Conservation (phyloP, 192 early-diverging fungal genomes). For the Ambispora gerdemannii region DNA sequence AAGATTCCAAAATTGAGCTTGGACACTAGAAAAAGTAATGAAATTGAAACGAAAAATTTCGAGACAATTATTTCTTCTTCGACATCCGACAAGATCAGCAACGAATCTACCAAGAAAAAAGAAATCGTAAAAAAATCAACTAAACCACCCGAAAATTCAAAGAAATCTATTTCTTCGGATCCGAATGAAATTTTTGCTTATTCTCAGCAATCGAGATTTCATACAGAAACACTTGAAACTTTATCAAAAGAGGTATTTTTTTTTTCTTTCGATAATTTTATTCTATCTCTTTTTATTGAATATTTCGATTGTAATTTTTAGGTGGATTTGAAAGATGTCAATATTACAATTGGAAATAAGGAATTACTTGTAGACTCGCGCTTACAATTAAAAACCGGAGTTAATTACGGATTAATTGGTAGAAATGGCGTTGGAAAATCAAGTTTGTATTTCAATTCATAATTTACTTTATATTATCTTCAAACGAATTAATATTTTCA, state of each 20-base stretch:
- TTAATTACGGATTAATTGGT: constrained; percentile 76
- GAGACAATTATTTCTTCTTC: constrained; percentile 18
- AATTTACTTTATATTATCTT: not conserved
- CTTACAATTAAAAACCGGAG: constrained; percentile 71
- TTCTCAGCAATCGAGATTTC: constrained; percentile 82
- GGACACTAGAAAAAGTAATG: not conserved
- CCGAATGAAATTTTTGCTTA: constrained; percentile 62
- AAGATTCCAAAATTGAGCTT: not conserved
- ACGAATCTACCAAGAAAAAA: constrained; percentile 14
- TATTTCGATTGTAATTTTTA: not conserved
- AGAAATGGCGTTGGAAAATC: constrained; percentile 80
- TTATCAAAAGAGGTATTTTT: constrained; percentile 60
- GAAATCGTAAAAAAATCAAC: constrained; percentile 1
- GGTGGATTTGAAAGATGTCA: constrained; percentile 74
- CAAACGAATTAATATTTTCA: not conserved
- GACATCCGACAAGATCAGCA: constrained; percentile 1
- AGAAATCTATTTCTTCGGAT: constrained; percentile 30
- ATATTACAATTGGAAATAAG: constrained; percentile 64
- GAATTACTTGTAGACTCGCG: constrained; percentile 74
- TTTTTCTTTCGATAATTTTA: not conserved
- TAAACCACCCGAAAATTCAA: constrained; percentile 13
- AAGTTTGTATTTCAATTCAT: constrained; percentile 32
- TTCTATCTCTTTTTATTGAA: not conserved
- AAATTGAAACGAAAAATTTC: constrained; percentile 4
- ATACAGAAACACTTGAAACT: constrained; percentile 75